Evolutionary conservation across 371 early-diverging fungal genomes (phyloP).

Genomic region (Nematocida homosporus): DNA sequence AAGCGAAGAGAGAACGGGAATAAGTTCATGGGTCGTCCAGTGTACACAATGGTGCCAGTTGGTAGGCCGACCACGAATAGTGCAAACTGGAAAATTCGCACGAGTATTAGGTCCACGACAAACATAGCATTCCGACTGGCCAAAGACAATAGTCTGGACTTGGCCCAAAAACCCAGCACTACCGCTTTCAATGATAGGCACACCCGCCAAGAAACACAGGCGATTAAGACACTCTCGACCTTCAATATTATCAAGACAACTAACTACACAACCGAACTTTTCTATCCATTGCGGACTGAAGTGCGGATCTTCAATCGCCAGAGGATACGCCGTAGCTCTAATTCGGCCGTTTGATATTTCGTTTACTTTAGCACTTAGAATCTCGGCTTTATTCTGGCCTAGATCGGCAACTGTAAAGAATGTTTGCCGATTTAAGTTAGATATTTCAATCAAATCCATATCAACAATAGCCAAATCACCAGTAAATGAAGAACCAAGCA

Average conservation of each 20-base stretch:
- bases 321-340: neutral
- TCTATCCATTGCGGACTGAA: constrained; percentile 82
- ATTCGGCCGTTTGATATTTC: neutral
- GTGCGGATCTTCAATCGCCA: constrained; percentile 71
- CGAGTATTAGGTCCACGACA: constrained; percentile 77
- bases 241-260: constrained; percentile 93
- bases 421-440: constrained; percentile 95
- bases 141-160: constrained; percentile 74
- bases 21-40: constrained; percentile 88
- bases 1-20: constrained; percentile 84
- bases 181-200: constrained; percentile 88
- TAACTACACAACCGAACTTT: constrained; percentile 83
- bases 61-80: constrained; percentile 88
- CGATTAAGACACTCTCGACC: constrained; percentile 86
- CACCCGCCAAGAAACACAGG: constrained; percentile 81
- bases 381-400: constrained; percentile 77
- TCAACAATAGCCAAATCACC: constrained; percentile 72
- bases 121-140: constrained; percentile 82
- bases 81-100: constrained; percentile 77
- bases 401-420: constrained; percentile 86
- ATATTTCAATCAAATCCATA: constrained; percentile 90
- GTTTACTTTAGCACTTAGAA: neutral
- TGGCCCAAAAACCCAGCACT: constrained; percentile 93
- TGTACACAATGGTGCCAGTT: constrained; percentile 94
- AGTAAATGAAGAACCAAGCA: constrained; percentile 12